These are phyloP conservation scores for Aspergillus tamarii DNA, from an alignment of 2,329 filamentous ascomycete species.

Conservation along the genomic window DNA sequence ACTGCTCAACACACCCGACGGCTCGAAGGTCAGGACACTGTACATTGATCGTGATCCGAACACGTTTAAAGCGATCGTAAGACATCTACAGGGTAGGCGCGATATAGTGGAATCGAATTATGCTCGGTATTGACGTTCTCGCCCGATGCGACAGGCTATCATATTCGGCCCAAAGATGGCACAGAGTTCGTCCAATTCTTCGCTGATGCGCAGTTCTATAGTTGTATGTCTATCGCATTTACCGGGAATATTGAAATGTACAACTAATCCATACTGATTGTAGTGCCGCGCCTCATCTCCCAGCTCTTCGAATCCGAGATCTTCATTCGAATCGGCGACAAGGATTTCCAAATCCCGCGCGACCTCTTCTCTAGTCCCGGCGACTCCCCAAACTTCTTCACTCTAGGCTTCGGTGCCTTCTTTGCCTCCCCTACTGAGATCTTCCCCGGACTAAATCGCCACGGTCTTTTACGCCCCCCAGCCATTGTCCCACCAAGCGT, in stretches of 20 bases:
- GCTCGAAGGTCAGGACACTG: slow-evolving; percentile 70
- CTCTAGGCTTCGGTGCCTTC: slow-evolving; percentile 84
- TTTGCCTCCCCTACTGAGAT: slow-evolving; percentile 78
- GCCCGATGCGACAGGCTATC: slow-evolving; percentile 63
- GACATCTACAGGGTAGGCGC: slow-evolving; percentile 74
- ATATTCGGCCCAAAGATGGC: slow-evolving; percentile 78
- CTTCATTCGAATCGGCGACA: slow-evolving; percentile 81
- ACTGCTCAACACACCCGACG: slow-evolving; percentile 64
- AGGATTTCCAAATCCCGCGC: slow-evolving; percentile 85
- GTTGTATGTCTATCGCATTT: slow-evolving; percentile 56
- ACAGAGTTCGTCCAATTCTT: slow-evolving; percentile 90
- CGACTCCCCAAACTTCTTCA: slow-evolving; percentile 95
- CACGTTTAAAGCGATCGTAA: slow-evolving; percentile 85
- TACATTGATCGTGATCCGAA: slow-evolving; percentile 93
- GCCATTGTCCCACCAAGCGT: slow-evolving; percentile 82
- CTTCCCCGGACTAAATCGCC: slow-evolving; percentile 82
- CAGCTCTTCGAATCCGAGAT: slow-evolving; percentile 91
- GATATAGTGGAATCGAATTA: neutral
- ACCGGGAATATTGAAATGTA: neutral
- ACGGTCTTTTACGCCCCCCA: slow-evolving; percentile 79
- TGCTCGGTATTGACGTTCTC: neutral
- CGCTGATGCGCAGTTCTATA: slow-evolving; percentile 94
- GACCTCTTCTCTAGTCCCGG: slow-evolving; percentile 84
- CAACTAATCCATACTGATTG: slow-evolving; percentile 6
- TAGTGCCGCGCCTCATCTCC: slow-evolving; percentile 84